Evolutionary conservation across 129 eudicot genomes (phyloP).

Genomic region (Escallonia rubra): DNA sequence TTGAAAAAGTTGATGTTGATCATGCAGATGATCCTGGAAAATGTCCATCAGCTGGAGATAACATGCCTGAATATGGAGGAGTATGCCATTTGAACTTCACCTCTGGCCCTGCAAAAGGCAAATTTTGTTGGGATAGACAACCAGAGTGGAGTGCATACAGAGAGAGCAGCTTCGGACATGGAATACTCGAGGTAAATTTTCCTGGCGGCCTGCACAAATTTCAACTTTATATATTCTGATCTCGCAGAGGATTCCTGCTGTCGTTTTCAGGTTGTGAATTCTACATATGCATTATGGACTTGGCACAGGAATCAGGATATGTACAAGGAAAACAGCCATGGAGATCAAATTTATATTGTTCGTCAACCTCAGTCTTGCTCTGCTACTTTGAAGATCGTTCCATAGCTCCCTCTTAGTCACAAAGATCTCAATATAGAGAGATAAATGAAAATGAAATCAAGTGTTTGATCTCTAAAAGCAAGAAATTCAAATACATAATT

Average conservation of each 20-base stretch:
- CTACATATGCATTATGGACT: constrained; percentile 84
- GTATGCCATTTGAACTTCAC: constrained; percentile 70
- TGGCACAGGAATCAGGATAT: constrained; percentile 95
- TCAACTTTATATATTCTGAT: too few relatives aligned
- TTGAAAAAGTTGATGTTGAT: constrained; percentile 75
- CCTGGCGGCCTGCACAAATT: not conserved
- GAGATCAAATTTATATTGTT: constrained; percentile 86
- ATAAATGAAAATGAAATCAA: too few relatives aligned
- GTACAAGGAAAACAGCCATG: constrained; percentile 48
- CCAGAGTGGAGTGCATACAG: constrained; percentile 96
- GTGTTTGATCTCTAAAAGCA: too few relatives aligned
- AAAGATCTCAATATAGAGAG: too few relatives aligned
- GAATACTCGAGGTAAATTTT: constrained; percentile 69
- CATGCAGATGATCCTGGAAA: constrained; percentile 85
- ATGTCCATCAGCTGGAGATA: constrained; percentile 74
- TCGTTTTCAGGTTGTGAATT: constrained; percentile 53
- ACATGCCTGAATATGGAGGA: constrained; percentile 75
- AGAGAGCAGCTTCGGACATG: constrained; percentile 97
- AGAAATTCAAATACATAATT: too few relatives aligned
- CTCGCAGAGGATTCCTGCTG: too few relatives aligned
- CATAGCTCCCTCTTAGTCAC: too few relatives aligned
- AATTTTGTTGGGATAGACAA: constrained; percentile 83
- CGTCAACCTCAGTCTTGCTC: constrained; percentile 72
- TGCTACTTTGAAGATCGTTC: constrained; percentile 30
- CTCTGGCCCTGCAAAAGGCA: constrained; percentile 81